These are phyloP conservation scores for Vitellaria paradoxa DNA, from an alignment of 179 eudicot species.

Conservation along the genomic window DNA sequence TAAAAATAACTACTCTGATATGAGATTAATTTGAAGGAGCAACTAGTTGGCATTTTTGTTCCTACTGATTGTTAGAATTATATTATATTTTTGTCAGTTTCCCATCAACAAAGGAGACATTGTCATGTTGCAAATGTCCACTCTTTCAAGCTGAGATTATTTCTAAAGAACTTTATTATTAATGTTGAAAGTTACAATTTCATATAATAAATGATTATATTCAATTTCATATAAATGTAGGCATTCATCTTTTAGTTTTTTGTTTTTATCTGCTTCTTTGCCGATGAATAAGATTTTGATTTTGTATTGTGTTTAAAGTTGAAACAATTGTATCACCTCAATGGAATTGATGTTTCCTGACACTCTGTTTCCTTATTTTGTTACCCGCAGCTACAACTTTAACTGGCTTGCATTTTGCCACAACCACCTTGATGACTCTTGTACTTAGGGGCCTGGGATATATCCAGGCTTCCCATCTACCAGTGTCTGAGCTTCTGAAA, in stretches of 20 bases:
- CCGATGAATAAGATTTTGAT: constrained; percentile 4
- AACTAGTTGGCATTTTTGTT: too few species aligned
- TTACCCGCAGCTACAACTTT: constrained; percentile 77
- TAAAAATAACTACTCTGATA: too few species aligned
- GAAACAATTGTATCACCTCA: neutral
- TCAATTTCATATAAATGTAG: neutral
- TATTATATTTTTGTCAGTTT: neutral
- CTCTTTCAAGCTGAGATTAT: neutral
- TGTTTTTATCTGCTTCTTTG: neutral
- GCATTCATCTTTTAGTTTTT: neutral
- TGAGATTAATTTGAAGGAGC: neutral
- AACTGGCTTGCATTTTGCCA: constrained; percentile 86
- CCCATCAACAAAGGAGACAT: neutral
- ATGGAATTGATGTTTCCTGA: neutral
- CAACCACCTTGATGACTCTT: constrained; percentile 78
- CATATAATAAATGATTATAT: neutral
- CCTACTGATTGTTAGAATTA: neutral
- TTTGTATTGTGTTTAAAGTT: neutral
- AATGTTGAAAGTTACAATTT: neutral
- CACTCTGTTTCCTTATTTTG: neutral
- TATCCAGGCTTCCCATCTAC: constrained; percentile 65
- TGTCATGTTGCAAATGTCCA: neutral
- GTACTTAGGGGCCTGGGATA: constrained; percentile 63
- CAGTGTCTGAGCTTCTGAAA: constrained; percentile 57
- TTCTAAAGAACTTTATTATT: neutral